Evolutionary conservation across 768 basidiomycete species (phyloP).

Genomic region (Brasilioporus rufonigricans): DNA sequence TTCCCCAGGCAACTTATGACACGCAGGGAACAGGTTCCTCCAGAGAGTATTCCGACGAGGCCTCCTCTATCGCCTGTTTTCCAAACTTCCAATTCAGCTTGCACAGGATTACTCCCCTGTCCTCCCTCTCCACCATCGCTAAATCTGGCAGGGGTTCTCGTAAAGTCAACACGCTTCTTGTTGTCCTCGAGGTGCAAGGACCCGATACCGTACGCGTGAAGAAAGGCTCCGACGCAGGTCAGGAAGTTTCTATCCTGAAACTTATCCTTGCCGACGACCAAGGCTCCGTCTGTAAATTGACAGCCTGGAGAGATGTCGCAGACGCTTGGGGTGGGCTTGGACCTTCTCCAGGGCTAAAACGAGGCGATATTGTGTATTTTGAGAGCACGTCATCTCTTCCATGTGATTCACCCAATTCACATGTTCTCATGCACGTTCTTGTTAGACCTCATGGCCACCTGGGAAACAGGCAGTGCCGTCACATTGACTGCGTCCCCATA

Average conservation of each 20-base stretch:
- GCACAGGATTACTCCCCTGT: conserved; percentile 54
- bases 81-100: conserved; percentile 74
- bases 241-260: conserved; percentile 64
- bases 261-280: conserved; percentile 74
- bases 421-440: conserved; percentile 18
- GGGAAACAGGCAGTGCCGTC: conserved; percentile 43
- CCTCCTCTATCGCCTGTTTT: conserved; percentile 70
- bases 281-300: conserved; percentile 65
- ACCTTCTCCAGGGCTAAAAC: conserved; percentile 45
- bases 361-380: conserved; percentile 71
- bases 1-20: conserved; percentile 30
- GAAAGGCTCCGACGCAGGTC: conserved; percentile 67
- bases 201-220: conserved; percentile 68
- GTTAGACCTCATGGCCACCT: conserved; percentile 52
- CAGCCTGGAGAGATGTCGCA: conserved; percentile 77
- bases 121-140: conserved; percentile 32
- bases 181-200: conserved; percentile 73
- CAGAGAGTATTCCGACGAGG: conserved; percentile 53
- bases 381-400: conserved; percentile 50
- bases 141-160: conserved; percentile 36
- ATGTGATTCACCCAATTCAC: conserved; percentile 7
- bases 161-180: conserved; percentile 62
- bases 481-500: conserved; percentile 68
- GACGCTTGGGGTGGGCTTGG: conserved; percentile 62
- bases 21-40: conserved; percentile 48